Percentiles rank a stretch among this genome's conserved stretches.
Evolutionary conservation across 345 rosid species (phyloP).

Genomic region (Anastatica hierochuntica): DNA sequence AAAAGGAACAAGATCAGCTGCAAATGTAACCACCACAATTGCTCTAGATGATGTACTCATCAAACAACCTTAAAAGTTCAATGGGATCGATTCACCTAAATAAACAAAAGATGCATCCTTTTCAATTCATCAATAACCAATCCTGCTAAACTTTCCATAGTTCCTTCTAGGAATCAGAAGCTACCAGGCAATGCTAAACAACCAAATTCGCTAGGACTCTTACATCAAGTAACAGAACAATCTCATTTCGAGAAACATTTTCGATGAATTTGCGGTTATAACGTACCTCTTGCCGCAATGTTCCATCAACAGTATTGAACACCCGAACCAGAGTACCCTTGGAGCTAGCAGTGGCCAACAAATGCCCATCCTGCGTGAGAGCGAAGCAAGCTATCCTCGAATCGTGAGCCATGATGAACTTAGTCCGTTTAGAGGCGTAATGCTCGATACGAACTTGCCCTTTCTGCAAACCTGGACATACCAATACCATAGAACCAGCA

Average conservation of each 20-base stretch:
- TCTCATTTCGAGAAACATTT: too few relatives aligned
- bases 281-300: conserved; percentile 72
- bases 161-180: neutral
- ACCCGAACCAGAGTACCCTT: conserved; percentile 86
- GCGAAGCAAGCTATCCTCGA: conserved; percentile 86
- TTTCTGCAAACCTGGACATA: conserved; percentile 80
- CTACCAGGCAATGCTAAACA: conserved; percentile 18
- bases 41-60: too few relatives aligned
- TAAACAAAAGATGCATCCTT: too few relatives aligned
- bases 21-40: too few relatives aligned
- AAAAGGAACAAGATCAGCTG: too few relatives aligned
- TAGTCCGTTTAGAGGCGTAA: conserved; percentile 73
- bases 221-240: neutral
- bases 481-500: conserved; percentile 63
- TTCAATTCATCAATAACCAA: neutral
- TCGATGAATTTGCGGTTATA: too few relatives aligned
- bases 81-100: too few relatives aligned
- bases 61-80: too few relatives aligned
- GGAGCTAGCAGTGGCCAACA: conserved; percentile 79
- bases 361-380: conserved; percentile 70
- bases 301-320: conserved; percentile 66
- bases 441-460: conserved; percentile 91
- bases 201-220: too few relatives aligned
- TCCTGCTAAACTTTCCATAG: neutral
- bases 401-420: conserved; percentile 91